These are phyloP conservation scores for Mycena belliarum DNA, from an alignment of 768 basidiomycete species.

Conservation along the genomic window DNA sequence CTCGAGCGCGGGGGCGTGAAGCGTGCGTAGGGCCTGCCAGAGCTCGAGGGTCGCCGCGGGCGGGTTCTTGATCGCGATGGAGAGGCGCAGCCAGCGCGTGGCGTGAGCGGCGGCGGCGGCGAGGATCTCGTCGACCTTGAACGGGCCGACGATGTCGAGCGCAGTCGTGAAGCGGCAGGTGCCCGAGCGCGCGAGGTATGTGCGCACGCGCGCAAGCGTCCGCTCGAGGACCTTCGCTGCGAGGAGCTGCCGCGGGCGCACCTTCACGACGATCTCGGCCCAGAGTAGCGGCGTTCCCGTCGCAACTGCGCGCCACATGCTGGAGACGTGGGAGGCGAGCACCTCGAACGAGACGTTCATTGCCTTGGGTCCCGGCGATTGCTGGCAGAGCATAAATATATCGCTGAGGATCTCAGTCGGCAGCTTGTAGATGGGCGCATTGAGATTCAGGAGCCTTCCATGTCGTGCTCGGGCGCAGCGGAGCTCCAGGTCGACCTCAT, in stretches of 20 bases:
- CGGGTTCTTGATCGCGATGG: constrained; percentile 28
- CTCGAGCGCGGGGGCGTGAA: constrained; percentile 35
- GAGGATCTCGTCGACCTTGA: constrained; percentile 30
- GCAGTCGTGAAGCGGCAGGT: constrained; percentile 39
- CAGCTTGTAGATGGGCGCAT: constrained; percentile 34
- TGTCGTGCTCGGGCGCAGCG: constrained; percentile 32
- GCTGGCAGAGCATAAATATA: constrained; percentile 39
- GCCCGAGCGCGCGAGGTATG: constrained; percentile 39
- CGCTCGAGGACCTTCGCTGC: constrained; percentile 30
- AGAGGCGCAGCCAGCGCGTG: constrained; percentile 40
- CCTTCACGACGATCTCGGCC: constrained; percentile 38
- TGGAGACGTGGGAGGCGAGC: constrained; percentile 45
- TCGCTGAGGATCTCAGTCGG: constrained; percentile 42
- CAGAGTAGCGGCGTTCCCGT: constrained; percentile 45
- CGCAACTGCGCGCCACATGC: constrained; percentile 43
- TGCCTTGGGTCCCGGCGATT: constrained; percentile 14
- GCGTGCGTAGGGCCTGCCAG: constrained; percentile 27
- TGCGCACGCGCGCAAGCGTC: constrained; percentile 21
- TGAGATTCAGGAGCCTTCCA: constrained; percentile 36
- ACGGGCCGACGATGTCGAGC: constrained; percentile 30
- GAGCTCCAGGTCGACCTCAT: constrained; percentile 35
- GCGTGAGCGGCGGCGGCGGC: constrained; percentile 35
- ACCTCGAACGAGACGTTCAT: constrained; percentile 35
- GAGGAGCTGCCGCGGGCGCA: constrained; percentile 27
- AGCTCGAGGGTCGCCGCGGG: constrained; percentile 28